Percentiles rank a stretch among this genome's conserved stretches.
Conservation (phyloP, 2,329 filamentous ascomycete genomes). For the Verticillium isaacii region DNA sequence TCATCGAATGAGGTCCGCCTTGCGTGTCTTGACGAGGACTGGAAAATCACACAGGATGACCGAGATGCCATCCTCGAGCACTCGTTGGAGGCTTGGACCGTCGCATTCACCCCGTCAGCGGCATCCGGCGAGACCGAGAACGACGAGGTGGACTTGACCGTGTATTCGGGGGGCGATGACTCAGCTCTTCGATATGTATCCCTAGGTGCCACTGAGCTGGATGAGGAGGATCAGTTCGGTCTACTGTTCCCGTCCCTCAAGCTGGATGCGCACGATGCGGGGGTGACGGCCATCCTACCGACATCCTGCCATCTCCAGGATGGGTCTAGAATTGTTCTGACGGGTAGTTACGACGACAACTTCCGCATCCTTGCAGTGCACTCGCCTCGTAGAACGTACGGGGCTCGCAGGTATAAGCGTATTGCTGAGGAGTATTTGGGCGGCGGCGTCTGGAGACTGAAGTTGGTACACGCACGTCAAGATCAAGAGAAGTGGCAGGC, state of each 20-base stretch:
- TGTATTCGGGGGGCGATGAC: conserved; percentile 76
- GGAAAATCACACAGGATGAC: conserved; percentile 27
- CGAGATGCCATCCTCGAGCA: conserved; percentile 40
- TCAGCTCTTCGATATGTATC: conserved; percentile 49
- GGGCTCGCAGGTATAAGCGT: conserved; percentile 38
- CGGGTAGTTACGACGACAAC: conserved; percentile 87
- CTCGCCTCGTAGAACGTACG: conserved; percentile 33
- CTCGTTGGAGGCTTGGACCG: conserved; percentile 69
- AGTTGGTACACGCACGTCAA: conserved; percentile 43
- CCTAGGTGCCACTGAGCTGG: conserved; percentile 16
- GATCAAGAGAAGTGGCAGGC: conserved; percentile 16
- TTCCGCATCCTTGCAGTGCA: conserved; percentile 61
- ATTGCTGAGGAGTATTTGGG: conserved; percentile 66
- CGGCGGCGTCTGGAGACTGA: conserved; percentile 82
- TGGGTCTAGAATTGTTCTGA: conserved; percentile 59
- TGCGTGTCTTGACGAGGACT: conserved; percentile 40
- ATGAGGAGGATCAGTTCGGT: conserved; percentile 10
- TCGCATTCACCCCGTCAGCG: conserved; percentile 48
- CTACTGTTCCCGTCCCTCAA: conserved; percentile 15
- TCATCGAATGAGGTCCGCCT: conserved; percentile 62
- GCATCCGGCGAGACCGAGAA: not conserved
- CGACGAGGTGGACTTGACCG: conserved; percentile 23
- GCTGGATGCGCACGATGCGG: conserved; percentile 59
- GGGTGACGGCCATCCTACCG: conserved; percentile 82
- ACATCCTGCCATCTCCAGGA: conserved; percentile 40